Conservation (phyloP, 805 yeast genomes). For the Candida tallmaniae region DNA sequence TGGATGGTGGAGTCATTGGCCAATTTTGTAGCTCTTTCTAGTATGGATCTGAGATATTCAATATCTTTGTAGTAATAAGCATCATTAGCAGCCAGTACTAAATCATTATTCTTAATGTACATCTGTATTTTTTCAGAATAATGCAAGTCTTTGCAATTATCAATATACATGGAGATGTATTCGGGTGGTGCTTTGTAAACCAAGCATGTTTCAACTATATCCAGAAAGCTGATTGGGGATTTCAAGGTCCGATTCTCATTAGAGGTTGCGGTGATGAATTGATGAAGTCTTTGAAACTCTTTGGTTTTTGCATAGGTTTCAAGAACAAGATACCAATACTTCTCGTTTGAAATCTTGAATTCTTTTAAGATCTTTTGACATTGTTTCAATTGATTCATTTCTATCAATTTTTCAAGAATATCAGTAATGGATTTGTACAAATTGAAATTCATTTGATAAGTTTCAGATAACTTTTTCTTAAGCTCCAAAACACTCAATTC, state of each 20-base stretch:
- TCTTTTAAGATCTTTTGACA: slow-evolving; percentile 29
- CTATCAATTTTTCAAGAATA: slow-evolving; percentile 24
- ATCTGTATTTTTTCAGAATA: slow-evolving; percentile 47
- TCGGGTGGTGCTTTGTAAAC: slow-evolving; percentile 48
- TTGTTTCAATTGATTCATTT: slow-evolving; percentile 34
- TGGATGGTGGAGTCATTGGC: slow-evolving; percentile 11
- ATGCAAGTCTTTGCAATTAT: slow-evolving; percentile 42
- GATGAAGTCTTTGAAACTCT: slow-evolving; percentile 32
- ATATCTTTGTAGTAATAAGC: slow-evolving; percentile 43
- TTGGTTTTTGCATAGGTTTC: slow-evolving; percentile 21
- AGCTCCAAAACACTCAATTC: slow-evolving; percentile 31
- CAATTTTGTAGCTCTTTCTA: slow-evolving; percentile 15
- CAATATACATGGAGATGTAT: slow-evolving; percentile 59
- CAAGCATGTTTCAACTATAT: slow-evolving; percentile 53
- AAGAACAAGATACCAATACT: slow-evolving; percentile 32
- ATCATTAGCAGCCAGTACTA: slow-evolving; percentile 45
- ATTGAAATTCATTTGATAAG: slow-evolving; percentile 28
- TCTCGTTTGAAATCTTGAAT: slow-evolving; percentile 25
- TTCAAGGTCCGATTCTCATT: slow-evolving; percentile 30
- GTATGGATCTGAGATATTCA: slow-evolving; percentile 22
- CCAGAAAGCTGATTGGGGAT: slow-evolving; percentile 69
- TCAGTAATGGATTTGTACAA: slow-evolving; percentile 21
- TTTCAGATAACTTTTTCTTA: slow-evolving; percentile 27
- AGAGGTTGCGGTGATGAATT: slow-evolving; percentile 21
- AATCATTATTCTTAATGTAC: slow-evolving; percentile 50